Conservation (phyloP, 2,329 filamentous ascomycete genomes). For the Coniella lustricola region DNA sequence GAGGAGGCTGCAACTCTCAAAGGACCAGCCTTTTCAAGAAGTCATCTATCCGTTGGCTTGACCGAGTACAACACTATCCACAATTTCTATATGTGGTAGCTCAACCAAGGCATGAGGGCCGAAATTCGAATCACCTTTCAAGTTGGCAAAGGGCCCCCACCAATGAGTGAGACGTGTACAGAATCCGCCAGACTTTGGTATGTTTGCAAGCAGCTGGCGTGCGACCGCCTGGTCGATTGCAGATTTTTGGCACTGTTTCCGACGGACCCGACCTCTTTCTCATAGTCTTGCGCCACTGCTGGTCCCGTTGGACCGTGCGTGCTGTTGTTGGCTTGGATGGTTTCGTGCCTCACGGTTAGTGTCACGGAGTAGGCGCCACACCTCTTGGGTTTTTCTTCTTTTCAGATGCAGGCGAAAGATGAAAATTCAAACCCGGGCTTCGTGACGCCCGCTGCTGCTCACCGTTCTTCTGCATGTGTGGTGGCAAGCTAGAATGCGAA, state of each 20-base stretch:
- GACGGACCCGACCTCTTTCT: background rate
- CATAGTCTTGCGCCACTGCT: conserved; percentile 3
- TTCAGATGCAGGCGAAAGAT: conserved; percentile 1
- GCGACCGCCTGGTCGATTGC: conserved; percentile 3
- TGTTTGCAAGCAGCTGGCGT: background rate
- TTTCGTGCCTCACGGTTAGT: background rate
- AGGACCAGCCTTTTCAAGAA: conserved; percentile 4
- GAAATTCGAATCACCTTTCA: conserved; percentile 2
- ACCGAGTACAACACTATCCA: conserved; percentile 7
- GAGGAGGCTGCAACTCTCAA: background rate
- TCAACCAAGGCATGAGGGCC: background rate
- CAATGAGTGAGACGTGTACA: background rate
- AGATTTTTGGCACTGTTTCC: background rate
- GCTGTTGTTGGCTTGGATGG: background rate
- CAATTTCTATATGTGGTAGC: background rate
- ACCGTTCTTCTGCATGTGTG: conserved; percentile 16
- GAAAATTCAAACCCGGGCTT: conserved; percentile 1
- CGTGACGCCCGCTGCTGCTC: conserved; percentile 5
- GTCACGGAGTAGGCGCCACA: background rate
- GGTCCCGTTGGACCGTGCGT: conserved; percentile 4
- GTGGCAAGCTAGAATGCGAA: conserved; percentile 1
- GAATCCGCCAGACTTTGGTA: conserved; percentile 4
- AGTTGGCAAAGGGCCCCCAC: background rate
- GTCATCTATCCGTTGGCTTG: background rate
- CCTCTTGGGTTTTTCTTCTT: background rate